These are phyloP conservation scores for Venturiaceae sp. DNA, from an alignment of 2,329 filamentous ascomycete species.

Conservation along the genomic window DNA sequence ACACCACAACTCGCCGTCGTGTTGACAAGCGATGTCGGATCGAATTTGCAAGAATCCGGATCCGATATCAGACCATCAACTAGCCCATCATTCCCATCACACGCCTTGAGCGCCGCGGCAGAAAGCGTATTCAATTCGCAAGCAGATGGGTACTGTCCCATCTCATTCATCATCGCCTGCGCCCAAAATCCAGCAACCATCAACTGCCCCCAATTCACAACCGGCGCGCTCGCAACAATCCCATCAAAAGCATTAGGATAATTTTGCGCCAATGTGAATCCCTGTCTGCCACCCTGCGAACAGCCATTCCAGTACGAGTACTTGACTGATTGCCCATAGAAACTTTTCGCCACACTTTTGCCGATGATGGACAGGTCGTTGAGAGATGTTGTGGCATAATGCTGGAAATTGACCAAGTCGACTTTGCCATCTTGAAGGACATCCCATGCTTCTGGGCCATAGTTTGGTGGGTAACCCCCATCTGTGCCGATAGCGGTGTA, in stretches of 20 bases:
- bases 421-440: conserved; percentile 16
- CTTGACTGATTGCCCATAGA: conserved; percentile 21
- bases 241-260: conserved; percentile 20
- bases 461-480: conserved; percentile 15
- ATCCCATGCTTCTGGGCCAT: not conserved
- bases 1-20: conserved; percentile 9
- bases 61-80: conserved; percentile 21
- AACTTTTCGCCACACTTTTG: conserved; percentile 22
- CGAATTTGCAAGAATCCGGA: conserved; percentile 16
- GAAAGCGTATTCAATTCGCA: conserved; percentile 17
- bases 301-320: conserved; percentile 27
- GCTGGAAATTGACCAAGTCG: conserved; percentile 22
- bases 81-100: conserved; percentile 19
- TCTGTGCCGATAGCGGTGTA: conserved; percentile 24
- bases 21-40: conserved; percentile 10
- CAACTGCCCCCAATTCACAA: conserved; percentile 15
- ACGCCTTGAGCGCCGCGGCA: conserved; percentile 12
- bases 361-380: conserved; percentile 24
- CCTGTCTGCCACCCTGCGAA: conserved; percentile 23
- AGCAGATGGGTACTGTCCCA: conserved; percentile 3
- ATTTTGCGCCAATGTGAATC: conserved; percentile 19
- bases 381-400: conserved; percentile 27
- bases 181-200: conserved; percentile 9
- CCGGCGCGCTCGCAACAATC: conserved; percentile 20
- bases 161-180: conserved; percentile 14